phyloP scores from a whole-genome alignment of 140 eudicot genomes.

The Ambrosia hybrid region DNA sequence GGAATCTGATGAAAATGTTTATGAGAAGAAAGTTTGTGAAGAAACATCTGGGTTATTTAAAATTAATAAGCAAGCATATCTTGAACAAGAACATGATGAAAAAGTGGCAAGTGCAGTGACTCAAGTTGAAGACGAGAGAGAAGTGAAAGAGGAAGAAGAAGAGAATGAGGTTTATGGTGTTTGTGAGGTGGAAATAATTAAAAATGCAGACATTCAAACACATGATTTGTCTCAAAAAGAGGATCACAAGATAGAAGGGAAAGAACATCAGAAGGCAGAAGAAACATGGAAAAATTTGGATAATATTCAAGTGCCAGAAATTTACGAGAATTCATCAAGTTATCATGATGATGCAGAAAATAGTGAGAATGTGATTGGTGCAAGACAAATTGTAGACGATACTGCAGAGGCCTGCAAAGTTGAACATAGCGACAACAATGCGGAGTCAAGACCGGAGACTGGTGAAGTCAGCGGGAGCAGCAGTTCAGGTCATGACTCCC shows the following conservation, averaged over 20 bases:
- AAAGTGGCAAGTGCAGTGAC: slow-evolving; percentile 25
- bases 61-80: slow-evolving; percentile 29
- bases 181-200: slow-evolving; percentile 38
- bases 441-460: slow-evolving; percentile 33
- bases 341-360: slow-evolving; percentile 45
- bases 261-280: slow-evolving; percentile 19
- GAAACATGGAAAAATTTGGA: not conserved
- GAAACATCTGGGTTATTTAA: slow-evolving; percentile 24
- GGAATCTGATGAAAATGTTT: slow-evolving; percentile 20
- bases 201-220: slow-evolving; percentile 20
- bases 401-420: slow-evolving; percentile 28
- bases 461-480: slow-evolving; percentile 29
- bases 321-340: slow-evolving; percentile 32
- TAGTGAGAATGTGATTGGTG: slow-evolving; percentile 33
- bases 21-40: slow-evolving; percentile 29
- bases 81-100: slow-evolving; percentile 26
- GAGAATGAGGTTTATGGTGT: slow-evolving; percentile 27
- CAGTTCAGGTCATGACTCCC: slow-evolving; percentile 15
- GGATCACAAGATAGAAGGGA: not conserved
- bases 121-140: slow-evolving; percentile 35
- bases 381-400: slow-evolving; percentile 20
- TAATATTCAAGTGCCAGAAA: not conserved
- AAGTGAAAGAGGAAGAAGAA: slow-evolving; percentile 15
- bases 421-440: slow-evolving; percentile 21
- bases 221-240: slow-evolving; percentile 19